Percentiles rank a stretch among this genome's conserved stretches.
These are phyloP conservation scores for Apiotrichum veenhuisii DNA, from an alignment of 1,284 basidiomycete genomes.

Conservation along the genomic window DNA sequence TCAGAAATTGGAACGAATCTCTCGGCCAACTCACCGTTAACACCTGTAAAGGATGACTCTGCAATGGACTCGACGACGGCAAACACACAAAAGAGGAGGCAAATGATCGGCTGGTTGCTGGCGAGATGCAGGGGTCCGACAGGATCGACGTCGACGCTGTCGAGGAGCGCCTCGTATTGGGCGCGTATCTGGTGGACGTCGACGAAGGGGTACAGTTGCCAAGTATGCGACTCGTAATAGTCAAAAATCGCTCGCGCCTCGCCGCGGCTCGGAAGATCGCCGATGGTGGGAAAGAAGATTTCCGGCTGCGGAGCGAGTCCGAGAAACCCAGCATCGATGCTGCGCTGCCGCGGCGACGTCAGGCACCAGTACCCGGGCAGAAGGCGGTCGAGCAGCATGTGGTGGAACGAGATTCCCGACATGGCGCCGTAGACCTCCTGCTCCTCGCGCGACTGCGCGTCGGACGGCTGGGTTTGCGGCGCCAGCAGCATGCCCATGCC, in stretches of 20 bases:
- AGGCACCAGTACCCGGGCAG: slow-evolving; percentile 12
- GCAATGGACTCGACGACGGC: slow-evolving; percentile 8
- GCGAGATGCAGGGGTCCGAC: background rate
- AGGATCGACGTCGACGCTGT: background rate
- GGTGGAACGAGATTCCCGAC: slow-evolving; percentile 23
- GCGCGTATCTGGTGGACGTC: background rate
- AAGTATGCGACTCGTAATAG: slow-evolving; percentile 10
- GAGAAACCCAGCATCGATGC: background rate
- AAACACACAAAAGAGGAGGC: slow-evolving; percentile 20
- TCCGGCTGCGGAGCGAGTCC: slow-evolving; percentile 2
- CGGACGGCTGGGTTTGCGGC: background rate
- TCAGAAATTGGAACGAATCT: too few relatives aligned
- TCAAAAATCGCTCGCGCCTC: slow-evolving; percentile 15
- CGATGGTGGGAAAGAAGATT: slow-evolving; percentile 1
- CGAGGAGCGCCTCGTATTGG: slow-evolving; percentile 8
- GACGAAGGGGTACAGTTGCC: slow-evolving; percentile 19
- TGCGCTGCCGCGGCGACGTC: background rate
- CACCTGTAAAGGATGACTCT: background rate
- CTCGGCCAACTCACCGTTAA: slow-evolving; percentile 1
- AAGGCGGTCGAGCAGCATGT: slow-evolving; percentile 17
- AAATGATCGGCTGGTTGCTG: slow-evolving; percentile 15
- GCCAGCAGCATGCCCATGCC: slow-evolving; percentile 17
- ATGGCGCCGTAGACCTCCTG: slow-evolving; percentile 19
- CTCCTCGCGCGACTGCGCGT: too few relatives aligned
- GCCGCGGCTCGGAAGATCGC: slow-evolving; percentile 7